Evolutionary conservation across 139 green algal species (phyloP).

Genomic region (Limnomonas spitsbergensis): DNA sequence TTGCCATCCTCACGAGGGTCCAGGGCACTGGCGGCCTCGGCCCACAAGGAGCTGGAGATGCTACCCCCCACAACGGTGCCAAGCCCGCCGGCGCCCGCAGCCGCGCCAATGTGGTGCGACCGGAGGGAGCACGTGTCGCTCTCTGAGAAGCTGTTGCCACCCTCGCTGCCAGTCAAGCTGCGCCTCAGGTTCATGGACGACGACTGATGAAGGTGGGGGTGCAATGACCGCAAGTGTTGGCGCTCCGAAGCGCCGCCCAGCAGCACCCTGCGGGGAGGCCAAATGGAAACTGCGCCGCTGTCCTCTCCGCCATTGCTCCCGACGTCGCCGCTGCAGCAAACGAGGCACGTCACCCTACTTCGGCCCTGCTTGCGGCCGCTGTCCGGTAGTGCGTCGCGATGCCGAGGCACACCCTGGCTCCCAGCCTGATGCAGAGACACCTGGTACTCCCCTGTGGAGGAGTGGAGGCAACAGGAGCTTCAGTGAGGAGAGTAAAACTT

Average conservation of each 20-base stretch:
- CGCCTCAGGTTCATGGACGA: background rate
- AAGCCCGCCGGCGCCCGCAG: background rate
- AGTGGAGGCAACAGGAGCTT: no score
- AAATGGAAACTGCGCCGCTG: constrained; percentile 50
- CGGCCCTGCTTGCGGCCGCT: constrained; percentile 30
- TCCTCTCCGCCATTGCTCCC: constrained; percentile 3
- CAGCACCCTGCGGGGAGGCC: constrained; percentile 30
- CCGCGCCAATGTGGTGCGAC: constrained; percentile 15
- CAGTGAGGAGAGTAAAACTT: no score
- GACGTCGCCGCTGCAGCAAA: constrained; percentile 33
- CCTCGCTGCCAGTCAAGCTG: constrained; percentile 19
- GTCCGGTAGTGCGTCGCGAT: constrained; percentile 52
- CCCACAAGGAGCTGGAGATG: constrained; percentile 39
- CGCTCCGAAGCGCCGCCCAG: background rate
- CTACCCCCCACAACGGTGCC: constrained; percentile 9
- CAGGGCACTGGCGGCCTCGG: constrained; percentile 25
- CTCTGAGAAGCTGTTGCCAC: constrained; percentile 16
- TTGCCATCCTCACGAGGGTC: constrained; percentile 23
- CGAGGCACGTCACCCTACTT: constrained; percentile 42
- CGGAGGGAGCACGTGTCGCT: constrained; percentile 29
- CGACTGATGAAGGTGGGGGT: background rate
- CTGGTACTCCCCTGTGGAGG: constrained; percentile 25
- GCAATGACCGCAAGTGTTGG: no score
- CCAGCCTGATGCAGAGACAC: constrained; percentile 9
- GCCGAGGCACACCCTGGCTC: constrained; percentile 13